Evolutionary conservation across 345 rosid genomes (phyloP).

Genomic region (Garcia nutans): DNA sequence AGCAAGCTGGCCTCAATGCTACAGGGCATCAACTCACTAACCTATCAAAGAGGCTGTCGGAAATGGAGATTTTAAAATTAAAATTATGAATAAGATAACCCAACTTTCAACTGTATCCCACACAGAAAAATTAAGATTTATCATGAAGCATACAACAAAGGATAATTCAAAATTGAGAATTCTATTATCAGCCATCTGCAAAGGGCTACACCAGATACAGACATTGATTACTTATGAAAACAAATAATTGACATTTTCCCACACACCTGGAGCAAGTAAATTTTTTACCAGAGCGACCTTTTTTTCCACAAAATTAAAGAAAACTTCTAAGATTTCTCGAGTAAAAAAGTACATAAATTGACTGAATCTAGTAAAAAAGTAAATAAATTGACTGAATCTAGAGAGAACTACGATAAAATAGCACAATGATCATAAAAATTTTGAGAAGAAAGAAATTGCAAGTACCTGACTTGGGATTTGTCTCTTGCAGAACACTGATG

Average conservation of each 20-base stretch:
- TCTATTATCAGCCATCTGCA: background rate
- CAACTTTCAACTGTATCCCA: background rate
- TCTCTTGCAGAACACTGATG: slow-evolving; percentile 70
- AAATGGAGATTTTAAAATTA: background rate
- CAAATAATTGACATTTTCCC: background rate
- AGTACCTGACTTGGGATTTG: slow-evolving; percentile 94
- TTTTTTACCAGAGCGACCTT: background rate
- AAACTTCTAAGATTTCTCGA: background rate
- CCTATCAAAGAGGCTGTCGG: background rate
- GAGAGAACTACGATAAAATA: background rate
- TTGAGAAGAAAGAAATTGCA: background rate
- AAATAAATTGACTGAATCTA: background rate
- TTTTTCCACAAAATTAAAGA: too few species aligned
- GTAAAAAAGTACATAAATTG: background rate
- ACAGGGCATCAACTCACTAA: background rate
- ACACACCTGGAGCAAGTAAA: background rate
- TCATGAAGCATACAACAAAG: background rate
- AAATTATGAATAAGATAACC: background rate
- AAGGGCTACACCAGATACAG: background rate
- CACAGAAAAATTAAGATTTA: background rate
- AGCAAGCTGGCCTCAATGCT: background rate
- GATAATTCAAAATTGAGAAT: background rate
- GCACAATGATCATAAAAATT: background rate
- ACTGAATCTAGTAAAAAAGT: background rate
- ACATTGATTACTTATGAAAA: background rate